Evolutionary conservation across 441 rosid genomes (phyloP).

Genomic region (Gossypium aridum): DNA sequence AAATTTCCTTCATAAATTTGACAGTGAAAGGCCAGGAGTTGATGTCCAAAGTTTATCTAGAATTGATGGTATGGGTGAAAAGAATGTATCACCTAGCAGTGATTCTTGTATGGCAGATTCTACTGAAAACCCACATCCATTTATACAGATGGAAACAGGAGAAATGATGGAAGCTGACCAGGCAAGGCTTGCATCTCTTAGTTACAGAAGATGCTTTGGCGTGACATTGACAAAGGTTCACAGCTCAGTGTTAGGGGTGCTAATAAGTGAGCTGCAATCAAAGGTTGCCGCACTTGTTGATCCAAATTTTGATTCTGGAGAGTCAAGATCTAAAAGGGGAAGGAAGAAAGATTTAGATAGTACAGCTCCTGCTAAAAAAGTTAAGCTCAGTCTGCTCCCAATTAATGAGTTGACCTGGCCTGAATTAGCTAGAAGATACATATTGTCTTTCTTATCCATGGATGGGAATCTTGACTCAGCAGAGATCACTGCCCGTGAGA

Average conservation of each 20-base stretch:
- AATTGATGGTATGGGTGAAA: slow-evolving; percentile 26
- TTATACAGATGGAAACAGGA: slow-evolving; percentile 39
- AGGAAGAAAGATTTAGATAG: slow-evolving; percentile 74
- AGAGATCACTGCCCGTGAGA: slow-evolving; percentile 78
- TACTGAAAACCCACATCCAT: slow-evolving; percentile 31
- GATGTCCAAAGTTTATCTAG: slow-evolving; percentile 25
- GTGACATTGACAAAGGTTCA: slow-evolving; percentile 59
- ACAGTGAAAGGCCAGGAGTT: slow-evolving; percentile 28
- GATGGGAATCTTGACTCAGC: slow-evolving; percentile 86
- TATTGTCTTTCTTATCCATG: slow-evolving; percentile 78
- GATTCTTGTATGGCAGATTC: slow-evolving; percentile 24
- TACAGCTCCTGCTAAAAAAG: slow-evolving; percentile 48
- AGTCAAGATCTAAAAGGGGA: slow-evolving; percentile 72
- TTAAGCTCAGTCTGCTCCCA: slow-evolving; percentile 73
- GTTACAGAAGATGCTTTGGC: slow-evolving; percentile 38
- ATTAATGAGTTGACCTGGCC: slow-evolving; percentile 95
- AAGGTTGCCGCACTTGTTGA: slow-evolving; percentile 89
- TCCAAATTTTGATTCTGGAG: slow-evolving; percentile 90
- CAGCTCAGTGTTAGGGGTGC: slow-evolving; percentile 57
- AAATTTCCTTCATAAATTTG: slow-evolving; percentile 30
- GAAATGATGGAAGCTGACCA: slow-evolving; percentile 32
- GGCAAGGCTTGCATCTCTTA: slow-evolving; percentile 29
- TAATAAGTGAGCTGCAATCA: slow-evolving; percentile 80
- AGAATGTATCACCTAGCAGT: slow-evolving; percentile 23
- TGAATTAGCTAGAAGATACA: slow-evolving; percentile 83